Percentiles rank a stretch among this genome's conserved stretches.
Evolutionary conservation across 2,329 filamentous ascomycete species (phyloP).

Genomic region (Fusarium foetens): DNA sequence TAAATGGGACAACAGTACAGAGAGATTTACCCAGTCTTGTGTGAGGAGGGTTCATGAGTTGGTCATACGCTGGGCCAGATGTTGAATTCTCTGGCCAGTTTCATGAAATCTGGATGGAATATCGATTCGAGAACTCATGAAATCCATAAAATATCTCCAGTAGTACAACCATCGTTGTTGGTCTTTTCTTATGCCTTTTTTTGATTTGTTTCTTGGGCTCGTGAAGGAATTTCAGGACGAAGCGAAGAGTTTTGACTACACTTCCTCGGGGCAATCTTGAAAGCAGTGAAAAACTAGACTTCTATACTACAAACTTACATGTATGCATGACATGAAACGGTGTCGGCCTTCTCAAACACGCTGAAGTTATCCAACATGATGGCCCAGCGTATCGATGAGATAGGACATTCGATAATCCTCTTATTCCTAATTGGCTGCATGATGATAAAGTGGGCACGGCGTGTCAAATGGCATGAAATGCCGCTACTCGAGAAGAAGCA

Average conservation of each 20-base stretch:
- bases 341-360: not conserved
- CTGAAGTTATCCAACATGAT: not conserved
- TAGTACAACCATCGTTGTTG: not conserved
- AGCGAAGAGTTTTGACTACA: not conserved
- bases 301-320: accelerated
- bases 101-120: accelerated
- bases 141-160: accelerated
- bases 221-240: not conserved
- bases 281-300: not conserved
- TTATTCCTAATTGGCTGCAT: not conserved
- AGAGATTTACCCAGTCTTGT: not conserved
- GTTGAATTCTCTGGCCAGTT: accelerated
- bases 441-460: not conserved
- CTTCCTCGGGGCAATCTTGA: accelerated
- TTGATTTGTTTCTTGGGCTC: not conserved
- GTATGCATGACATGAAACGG: not conserved
- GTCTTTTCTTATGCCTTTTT: not conserved
- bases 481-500: not conserved
- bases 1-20: slow-evolving; percentile 7
- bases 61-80: accelerated
- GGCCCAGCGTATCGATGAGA: not conserved
- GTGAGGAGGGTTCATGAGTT: not conserved
- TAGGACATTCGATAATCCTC: not conserved
- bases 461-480: not conserved
- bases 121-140: accelerated